Conservation (phyloP, 2,329 filamentous ascomycete genomes). For the Pseudocercospora pini-densiflorae region DNA sequence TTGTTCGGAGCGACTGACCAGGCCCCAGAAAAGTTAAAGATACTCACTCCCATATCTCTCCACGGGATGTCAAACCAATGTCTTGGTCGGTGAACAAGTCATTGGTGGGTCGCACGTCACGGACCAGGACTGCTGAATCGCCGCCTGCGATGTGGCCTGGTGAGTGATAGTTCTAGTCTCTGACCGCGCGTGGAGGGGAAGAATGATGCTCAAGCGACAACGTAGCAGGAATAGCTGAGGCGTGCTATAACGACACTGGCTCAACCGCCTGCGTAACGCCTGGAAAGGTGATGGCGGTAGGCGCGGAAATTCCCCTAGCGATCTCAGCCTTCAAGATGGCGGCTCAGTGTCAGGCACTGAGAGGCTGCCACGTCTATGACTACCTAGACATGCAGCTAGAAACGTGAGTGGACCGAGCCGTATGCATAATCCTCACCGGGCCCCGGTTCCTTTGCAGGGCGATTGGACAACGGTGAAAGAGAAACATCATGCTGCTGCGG, state of each 20-base stretch:
- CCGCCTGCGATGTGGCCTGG: conserved; percentile 2
- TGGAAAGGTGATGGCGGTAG: conserved; percentile 22
- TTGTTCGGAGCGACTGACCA: conserved; percentile 9
- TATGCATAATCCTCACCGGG: conserved; percentile 9
- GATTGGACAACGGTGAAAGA: conserved; percentile 6
- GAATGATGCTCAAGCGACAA: conserved; percentile 5
- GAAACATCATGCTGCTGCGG: not conserved
- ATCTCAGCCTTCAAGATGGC: conserved; percentile 21
- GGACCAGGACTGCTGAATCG: conserved; percentile 14
- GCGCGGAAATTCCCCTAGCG: conserved; percentile 23
- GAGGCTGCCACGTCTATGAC: conserved; percentile 37
- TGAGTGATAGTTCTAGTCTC: conserved; percentile 11
- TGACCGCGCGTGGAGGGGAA: conserved; percentile 17
- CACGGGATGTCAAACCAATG: conserved; percentile 15
- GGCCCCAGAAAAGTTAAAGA: conserved; percentile 18
- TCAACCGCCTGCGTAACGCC: conserved; percentile 23
- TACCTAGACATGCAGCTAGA: conserved; percentile 28
- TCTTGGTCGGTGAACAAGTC: conserved; percentile 26
- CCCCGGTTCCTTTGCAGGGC: not conserved
- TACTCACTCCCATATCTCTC: conserved; percentile 11
- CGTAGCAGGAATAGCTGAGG: conserved; percentile 28
- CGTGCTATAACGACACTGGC: conserved; percentile 25
- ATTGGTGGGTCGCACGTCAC: conserved; percentile 28
- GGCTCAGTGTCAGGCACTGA: conserved; percentile 29
- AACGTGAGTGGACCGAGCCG: conserved; percentile 12